These are phyloP conservation scores for Azolla pinnata DNA, from an alignment of 75 land plant species.

Conservation along the genomic window DNA sequence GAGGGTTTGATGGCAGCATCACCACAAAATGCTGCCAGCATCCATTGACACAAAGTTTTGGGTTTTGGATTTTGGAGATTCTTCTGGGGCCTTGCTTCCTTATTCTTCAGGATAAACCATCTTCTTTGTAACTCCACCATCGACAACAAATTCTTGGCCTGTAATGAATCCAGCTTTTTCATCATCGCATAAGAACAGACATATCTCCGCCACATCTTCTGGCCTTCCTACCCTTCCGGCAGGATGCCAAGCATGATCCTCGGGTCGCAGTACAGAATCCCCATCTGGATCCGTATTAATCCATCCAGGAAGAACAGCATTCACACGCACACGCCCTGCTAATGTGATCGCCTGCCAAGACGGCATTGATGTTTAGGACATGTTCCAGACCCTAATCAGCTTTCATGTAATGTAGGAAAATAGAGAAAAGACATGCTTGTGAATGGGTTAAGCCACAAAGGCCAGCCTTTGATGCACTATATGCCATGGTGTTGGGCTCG, in stretches of 20 bases:
- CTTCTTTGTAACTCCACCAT: slow-evolving; percentile 32
- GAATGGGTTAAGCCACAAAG: slow-evolving; percentile 37
- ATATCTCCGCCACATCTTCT: slow-evolving; percentile 28
- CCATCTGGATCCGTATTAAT: slow-evolving; percentile 28
- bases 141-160: slow-evolving; percentile 41
- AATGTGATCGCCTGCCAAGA: slow-evolving; percentile 28
- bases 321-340: slow-evolving; percentile 33
- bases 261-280: slow-evolving; percentile 15
- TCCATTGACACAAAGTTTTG: too few species aligned
- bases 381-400: too few species aligned
- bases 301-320: slow-evolving; percentile 38
- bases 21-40: too few species aligned
- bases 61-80: too few species aligned
- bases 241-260: slow-evolving; percentile 35
- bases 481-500: slow-evolving; percentile 29
- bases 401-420: background rate
- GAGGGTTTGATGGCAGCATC: too few species aligned
- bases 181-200: slow-evolving; percentile 34
- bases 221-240: slow-evolving; percentile 31
- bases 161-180: slow-evolving; percentile 28
- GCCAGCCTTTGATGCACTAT: slow-evolving; percentile 36
- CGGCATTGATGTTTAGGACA: too few species aligned
- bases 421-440: slow-evolving; percentile 14
- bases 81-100: background rate
- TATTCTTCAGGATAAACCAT: slow-evolving; percentile 27